These are phyloP conservation scores for Chrysosporium keratinophilum DNA, from an alignment of 2,329 filamentous ascomycete species.

Conservation along the genomic window DNA sequence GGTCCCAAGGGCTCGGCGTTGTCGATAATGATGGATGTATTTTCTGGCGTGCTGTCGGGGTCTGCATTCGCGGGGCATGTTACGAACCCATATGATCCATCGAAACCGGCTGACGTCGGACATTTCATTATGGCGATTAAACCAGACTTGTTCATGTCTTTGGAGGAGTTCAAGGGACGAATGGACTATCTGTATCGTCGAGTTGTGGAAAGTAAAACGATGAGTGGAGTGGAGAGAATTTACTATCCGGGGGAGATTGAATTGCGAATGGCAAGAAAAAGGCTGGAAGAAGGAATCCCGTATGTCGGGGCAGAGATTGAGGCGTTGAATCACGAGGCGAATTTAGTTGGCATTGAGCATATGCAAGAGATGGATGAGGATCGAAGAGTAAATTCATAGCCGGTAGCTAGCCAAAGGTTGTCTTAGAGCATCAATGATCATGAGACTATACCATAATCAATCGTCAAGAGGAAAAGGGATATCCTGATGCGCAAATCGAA, in stretches of 20 bases:
- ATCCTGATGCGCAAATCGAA: background rate
- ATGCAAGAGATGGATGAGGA: background rate
- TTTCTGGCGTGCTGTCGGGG: constrained; percentile 65
- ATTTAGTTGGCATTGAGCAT: constrained; percentile 29
- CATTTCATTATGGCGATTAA: constrained; percentile 64
- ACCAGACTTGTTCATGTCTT: constrained; percentile 61
- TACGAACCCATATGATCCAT: constrained; percentile 64
- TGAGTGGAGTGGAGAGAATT: constrained; percentile 45
- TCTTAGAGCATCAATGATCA: background rate
- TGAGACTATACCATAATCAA: too few relatives aligned
- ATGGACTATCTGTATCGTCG: constrained; percentile 50
- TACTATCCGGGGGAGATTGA: constrained; percentile 51
- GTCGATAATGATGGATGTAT: constrained; percentile 81
- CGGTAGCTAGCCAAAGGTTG: background rate
- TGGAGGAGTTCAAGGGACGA: constrained; percentile 55
- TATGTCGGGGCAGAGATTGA: constrained; percentile 41
- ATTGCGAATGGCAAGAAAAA: constrained; percentile 38
- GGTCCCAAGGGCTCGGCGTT: constrained; percentile 71
- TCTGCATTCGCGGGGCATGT: constrained; percentile 70
- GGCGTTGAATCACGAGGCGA: constrained; percentile 43
- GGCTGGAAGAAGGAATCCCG: constrained; percentile 39
- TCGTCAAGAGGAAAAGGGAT: background rate
- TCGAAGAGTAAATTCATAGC: background rate
- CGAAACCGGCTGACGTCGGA: constrained; percentile 57
- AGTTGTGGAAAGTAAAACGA: constrained; percentile 45